Conservation (phyloP, 2,329 filamentous ascomycete genomes). For the Paracamarosporium sp. region DNA sequence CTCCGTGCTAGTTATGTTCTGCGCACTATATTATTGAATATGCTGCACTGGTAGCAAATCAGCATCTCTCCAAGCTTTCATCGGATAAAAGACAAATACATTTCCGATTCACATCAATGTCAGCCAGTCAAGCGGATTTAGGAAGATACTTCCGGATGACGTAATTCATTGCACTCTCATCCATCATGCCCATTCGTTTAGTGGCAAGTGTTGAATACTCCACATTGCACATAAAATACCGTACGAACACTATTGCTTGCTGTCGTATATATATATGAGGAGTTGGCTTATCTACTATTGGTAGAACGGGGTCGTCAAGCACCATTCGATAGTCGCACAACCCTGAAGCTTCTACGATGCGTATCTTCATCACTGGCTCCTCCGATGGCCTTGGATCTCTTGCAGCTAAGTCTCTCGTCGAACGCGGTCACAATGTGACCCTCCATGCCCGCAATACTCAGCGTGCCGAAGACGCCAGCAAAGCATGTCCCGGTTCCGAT, state of each 20-base stretch:
- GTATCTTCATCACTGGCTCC: conserved; percentile 64
- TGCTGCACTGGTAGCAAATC: no score
- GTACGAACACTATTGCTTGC: no score
- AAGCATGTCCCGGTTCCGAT: conserved; percentile 58
- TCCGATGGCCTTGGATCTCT: conserved; percentile 63
- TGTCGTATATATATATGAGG: no score
- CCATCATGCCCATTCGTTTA: no score
- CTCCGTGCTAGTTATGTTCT: no score
- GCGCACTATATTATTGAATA: no score
- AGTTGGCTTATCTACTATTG: no score
- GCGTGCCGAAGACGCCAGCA: conserved; percentile 58
- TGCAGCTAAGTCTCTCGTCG: conserved; percentile 58
- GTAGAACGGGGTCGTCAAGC: not conserved
- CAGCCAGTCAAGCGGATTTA: not conserved
- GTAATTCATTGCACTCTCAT: not conserved
- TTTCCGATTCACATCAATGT: no score
- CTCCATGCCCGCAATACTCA: conserved; percentile 64
- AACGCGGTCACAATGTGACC: conserved; percentile 61
- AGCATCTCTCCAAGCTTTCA: no score
- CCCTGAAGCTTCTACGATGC: conserved; percentile 41
- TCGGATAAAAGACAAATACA: no score
- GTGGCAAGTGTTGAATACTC: no score
- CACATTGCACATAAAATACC: no score
- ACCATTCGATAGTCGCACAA: not conserved
- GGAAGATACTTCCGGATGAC: not conserved